Conservation (phyloP, 176 grass and related monocot genomes). For the Oryza officinalis region DNA sequence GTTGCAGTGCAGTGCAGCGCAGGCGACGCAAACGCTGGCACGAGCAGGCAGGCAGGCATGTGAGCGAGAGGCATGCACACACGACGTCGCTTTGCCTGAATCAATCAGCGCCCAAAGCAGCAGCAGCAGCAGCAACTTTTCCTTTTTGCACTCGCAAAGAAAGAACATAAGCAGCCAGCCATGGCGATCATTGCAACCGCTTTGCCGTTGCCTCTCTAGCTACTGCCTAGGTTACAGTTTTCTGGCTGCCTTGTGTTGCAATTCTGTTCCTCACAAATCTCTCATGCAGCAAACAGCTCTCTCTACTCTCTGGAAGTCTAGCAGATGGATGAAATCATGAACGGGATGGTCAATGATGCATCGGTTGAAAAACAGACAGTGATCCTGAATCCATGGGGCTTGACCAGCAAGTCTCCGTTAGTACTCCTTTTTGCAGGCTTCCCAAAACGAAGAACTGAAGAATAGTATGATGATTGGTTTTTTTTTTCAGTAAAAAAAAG, state of each 20-base stretch:
- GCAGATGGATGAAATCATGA: neutral
- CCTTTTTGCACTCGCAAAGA: constrained; percentile 31
- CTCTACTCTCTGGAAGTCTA: neutral
- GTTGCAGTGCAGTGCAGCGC: neutral
- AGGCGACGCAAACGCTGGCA: constrained; percentile 19
- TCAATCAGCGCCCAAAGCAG: constrained; percentile 34
- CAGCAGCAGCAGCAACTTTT: neutral
- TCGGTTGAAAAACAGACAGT: neutral
- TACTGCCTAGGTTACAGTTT: neutral
- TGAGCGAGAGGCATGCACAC: neutral
- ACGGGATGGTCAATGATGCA: neutral
- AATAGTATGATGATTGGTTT: neutral
- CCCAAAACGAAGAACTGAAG: neutral
- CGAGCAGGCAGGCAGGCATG: neutral
- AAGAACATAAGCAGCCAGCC: neutral
- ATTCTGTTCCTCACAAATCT: constrained; percentile 6
- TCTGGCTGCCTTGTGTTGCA: neutral
- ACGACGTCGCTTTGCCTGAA: constrained; percentile 26
- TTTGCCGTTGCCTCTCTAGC: neutral
- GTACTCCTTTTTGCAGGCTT: neutral
- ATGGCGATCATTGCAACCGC: neutral
- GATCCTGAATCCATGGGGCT: constrained; percentile 25
- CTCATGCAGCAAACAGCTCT: neutral
- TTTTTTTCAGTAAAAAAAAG: neutral
- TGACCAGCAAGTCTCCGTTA: constrained; percentile 31